Conservation (phyloP, 805 yeast species). For the Maudiozyma turicensis region DNA sequence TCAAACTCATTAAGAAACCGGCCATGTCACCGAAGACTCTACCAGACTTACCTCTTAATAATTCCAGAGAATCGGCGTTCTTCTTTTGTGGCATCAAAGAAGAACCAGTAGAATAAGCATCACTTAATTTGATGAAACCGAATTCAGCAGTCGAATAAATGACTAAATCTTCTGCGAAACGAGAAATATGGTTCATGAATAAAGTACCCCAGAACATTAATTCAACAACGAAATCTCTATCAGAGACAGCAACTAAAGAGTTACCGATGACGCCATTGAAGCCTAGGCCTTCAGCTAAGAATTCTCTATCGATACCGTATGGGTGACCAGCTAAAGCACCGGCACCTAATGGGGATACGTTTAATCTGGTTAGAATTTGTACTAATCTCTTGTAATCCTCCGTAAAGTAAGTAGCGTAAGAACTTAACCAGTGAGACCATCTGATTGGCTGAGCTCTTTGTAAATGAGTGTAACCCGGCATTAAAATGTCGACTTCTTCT, state of each 20-base stretch:
- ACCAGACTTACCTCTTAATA: constrained; percentile 93
- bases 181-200: constrained; percentile 90
- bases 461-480: constrained; percentile 98
- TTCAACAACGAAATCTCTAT: constrained; percentile 95
- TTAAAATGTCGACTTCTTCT: constrained; percentile 77
- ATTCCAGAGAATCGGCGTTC: constrained; percentile 92
- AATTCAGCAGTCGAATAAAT: constrained; percentile 96
- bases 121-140: constrained; percentile 87
- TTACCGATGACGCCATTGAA: constrained; percentile 86
- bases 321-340: constrained; percentile 99
- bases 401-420: constrained; percentile 89
- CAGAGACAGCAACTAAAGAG: constrained; percentile 93
- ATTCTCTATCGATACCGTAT: constrained; percentile 95
- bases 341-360: constrained; percentile 85
- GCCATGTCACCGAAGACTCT: constrained; percentile 91
- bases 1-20: constrained; percentile 92
- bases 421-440: constrained; percentile 96
- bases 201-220: constrained; percentile 90
- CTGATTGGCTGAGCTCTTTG: constrained; percentile 99
- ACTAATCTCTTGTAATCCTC: constrained; percentile 80
- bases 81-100: constrained; percentile 99
- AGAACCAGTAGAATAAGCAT: constrained; percentile 97
- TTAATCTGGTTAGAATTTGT: constrained; percentile 73
- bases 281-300: constrained; percentile 67
- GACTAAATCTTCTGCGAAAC: constrained; percentile 90